Conservation (phyloP, 768 basidiomycete species). For the Lactarius akahatsu region DNA sequence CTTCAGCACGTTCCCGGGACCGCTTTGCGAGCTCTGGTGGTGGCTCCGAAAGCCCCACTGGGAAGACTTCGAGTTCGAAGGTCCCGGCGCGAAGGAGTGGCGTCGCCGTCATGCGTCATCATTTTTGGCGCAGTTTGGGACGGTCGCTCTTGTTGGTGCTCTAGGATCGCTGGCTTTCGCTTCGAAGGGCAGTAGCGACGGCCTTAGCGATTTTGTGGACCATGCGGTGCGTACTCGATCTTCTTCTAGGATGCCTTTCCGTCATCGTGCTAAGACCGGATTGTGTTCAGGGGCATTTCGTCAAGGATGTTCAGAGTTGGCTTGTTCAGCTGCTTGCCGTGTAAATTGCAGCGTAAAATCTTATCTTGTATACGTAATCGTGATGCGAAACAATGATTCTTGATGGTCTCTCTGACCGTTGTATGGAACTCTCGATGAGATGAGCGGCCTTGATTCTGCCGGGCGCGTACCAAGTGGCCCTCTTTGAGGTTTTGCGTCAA, state of each 20-base stretch:
- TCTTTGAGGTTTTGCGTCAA: too few species aligned
- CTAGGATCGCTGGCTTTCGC: not conserved
- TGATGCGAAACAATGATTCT: not conserved
- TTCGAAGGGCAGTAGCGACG: not conserved
- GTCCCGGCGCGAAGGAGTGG: slow-evolving; percentile 16
- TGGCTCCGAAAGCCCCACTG: slow-evolving; percentile 18
- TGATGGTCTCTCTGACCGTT: not conserved
- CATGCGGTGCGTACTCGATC: not conserved
- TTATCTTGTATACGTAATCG: not conserved
- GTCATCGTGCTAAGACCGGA: not conserved
- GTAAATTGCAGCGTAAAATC: not conserved
- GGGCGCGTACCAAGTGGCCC: too few species aligned
- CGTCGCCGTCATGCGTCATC: slow-evolving; percentile 9
- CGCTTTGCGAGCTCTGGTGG: slow-evolving; percentile 23
- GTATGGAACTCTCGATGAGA: too few species aligned
- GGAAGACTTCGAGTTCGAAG: slow-evolving; percentile 18
- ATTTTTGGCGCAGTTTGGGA: not conserved
- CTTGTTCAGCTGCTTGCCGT: not conserved
- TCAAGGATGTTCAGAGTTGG: not conserved
- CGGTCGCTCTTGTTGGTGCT: not conserved
- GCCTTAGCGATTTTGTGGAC: not conserved
- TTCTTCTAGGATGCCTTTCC: too few species aligned
- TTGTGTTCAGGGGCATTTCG: not conserved
- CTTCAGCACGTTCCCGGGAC: slow-evolving; percentile 21
- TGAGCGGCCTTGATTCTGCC: too few species aligned